Base-by-base conservation (phyloP, 2,329 filamentous ascomycete species). In the Aspergillus pseudotamarii region DNA sequence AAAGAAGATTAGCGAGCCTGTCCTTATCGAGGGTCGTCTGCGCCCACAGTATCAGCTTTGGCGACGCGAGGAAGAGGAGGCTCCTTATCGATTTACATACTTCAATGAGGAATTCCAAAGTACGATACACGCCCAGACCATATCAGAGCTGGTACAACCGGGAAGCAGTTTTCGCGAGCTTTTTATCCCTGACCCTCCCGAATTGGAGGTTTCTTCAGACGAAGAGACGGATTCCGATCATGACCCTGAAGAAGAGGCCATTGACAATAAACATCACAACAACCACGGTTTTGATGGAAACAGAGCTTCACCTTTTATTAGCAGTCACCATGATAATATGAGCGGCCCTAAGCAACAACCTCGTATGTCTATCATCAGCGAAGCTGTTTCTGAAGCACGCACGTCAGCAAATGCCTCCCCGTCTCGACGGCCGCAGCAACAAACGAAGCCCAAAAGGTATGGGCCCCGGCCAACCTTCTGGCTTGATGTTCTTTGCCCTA, bases 91-190 rank as follows among this genome's bases (percentile, higher is more conserved):
- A 30, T 99, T 97, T 76, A 98, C 95, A 0, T 99, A 99, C 78
- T 99, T 99, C 84, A 98, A 98, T 77, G 95, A 98, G 75, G 93
- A 97, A 66, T 93, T 98, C 61, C 91, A 93, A 72, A 96, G 92
- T 76, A 99, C 95, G 0, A 96, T 99, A 65, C 95, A 99, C 78
- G 95, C 93, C 64, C 92, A 96, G 77, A 95, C 91, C 0, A 97
- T 99, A 62, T 96, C 93, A 2, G 95, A 97, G 75, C 85, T 99
- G 23, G 86, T 96, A 10, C 93, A 97, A 69, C 89, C 92, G 0
- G 95, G 93, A 6, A 86, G 89, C 64, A 91, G 87, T 50, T 99
- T 99, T 76, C 86, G 85, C 63, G 92, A 97, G 70, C 85, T 99
- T 0, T 99, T 99, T 74, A 86, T 96, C 26, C 95, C 95, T 0